Conservation (phyloP, 139 green algal species). For the Chlorella sp. region DNA sequence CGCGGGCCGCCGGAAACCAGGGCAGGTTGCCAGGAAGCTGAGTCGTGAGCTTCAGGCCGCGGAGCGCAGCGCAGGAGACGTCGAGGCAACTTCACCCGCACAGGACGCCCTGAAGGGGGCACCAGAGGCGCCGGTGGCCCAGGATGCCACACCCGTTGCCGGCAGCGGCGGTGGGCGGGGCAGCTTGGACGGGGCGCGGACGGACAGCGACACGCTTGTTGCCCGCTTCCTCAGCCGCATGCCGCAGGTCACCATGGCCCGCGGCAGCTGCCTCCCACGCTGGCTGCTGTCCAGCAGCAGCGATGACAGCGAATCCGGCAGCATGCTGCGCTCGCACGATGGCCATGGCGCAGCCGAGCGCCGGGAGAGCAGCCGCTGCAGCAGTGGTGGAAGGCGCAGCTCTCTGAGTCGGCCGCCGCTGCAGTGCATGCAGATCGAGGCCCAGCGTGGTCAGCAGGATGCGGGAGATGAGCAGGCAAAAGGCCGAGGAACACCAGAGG, state of each 20-base stretch:
- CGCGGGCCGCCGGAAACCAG: background rate
- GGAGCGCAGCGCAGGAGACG: background rate
- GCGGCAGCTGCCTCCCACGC: constrained; percentile 9
- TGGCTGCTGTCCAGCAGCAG: background rate
- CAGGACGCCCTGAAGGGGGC: background rate
- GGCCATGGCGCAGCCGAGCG: background rate
- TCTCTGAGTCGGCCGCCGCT: background rate
- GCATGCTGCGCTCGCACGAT: background rate
- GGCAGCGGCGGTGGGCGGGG: background rate
- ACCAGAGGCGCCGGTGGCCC: too few species aligned
- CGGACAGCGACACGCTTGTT: constrained; percentile 3
- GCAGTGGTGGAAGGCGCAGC: background rate
- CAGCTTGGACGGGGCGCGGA: background rate
- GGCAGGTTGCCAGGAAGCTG: background rate
- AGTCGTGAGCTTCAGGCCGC: background rate
- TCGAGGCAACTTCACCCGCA: background rate
- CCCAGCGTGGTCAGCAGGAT: background rate
- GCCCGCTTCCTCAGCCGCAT: constrained; percentile 29
- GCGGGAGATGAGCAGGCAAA: too few species aligned
- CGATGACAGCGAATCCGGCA: too few species aligned
- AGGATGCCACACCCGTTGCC: background rate
- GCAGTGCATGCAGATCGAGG: background rate
- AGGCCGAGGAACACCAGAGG: too few species aligned
- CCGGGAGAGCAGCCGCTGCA: background rate
- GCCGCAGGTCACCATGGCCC: constrained; percentile 1